Base-by-base conservation (phyloP, 768 basidiomycete species). In the Flagelloscypha sp. region DNA sequence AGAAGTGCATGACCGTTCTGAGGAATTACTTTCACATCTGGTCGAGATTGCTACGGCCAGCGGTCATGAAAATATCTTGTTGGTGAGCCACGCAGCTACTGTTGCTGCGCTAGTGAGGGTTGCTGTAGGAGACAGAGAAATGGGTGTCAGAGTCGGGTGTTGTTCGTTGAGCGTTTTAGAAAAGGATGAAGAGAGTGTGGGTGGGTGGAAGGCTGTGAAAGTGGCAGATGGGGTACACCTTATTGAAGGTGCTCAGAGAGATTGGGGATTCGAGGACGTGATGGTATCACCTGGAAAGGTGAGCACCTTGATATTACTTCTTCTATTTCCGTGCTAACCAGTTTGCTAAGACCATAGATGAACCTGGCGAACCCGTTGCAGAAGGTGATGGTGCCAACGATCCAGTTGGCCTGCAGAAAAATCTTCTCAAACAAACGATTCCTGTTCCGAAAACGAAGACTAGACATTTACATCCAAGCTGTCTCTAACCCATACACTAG, bases 181-280 rank as follows among this genome's bases (percentile, higher is more conserved):
- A 10, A 61, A 66, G 22, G 58, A 52, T 33, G 45, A 42, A 22
- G 3, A 41, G 43, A 11, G 48, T 59, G 3, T 67, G 10, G 72
- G 68, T 3, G 56, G 42, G 3, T 80, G 81, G 75, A 54, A 62
- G 33, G 52, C 66, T 5, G 47, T 51, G 23, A 50, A 49, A 21
- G 48, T 85, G 17, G 80, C 68, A 0, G 73, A 76, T 32, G 79
- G 74, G 1, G 48, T 53, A 1, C 79, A 84, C 53, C 55, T 84
- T 24, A 63, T 65, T 18, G 74, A 72, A 2, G 80, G 78, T 1
- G 46, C 70, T 2, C 61, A 69, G 35, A 65, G 84, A 43, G 80
- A 83, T 31, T 89, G 87, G 87, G 87, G 87, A 10, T 77, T 89
- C 42, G 79, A 84, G 45, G 76, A 88, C 52, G 68, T 84, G 7